Percentiles rank a stretch among this genome's conserved stretches.
Evolutionary conservation across 352 stramenopile genomes (phyloP).

Genomic region (Globisporangium cylindrosporum): DNA sequence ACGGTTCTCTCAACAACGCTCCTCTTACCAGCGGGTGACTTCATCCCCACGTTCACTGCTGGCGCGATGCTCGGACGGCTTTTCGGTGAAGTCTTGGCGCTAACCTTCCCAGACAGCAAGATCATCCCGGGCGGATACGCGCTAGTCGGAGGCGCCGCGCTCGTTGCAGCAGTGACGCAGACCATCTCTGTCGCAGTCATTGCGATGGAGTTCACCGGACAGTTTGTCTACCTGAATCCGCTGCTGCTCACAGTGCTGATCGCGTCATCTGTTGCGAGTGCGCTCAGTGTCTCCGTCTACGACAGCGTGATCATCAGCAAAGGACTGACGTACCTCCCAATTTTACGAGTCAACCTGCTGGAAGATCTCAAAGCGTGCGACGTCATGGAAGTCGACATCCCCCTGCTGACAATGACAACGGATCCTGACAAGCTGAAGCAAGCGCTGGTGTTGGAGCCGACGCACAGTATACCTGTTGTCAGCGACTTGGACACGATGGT

Average conservation of each 20-base stretch:
- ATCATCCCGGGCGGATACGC: constrained; percentile 67
- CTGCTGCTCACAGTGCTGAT: constrained; percentile 52
- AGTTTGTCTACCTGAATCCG: constrained; percentile 68
- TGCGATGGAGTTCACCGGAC: constrained; percentile 63
- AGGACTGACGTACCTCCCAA: constrained; percentile 50
- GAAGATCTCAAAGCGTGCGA: constrained; percentile 43
- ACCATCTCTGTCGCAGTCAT: constrained; percentile 78
- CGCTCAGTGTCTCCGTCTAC: constrained; percentile 59
- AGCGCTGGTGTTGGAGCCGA: constrained; percentile 21
- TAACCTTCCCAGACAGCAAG: constrained; percentile 29
- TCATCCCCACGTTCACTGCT: constrained; percentile 63
- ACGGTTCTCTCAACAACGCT: constrained; percentile 53
- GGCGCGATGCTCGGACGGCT: constrained; percentile 55
- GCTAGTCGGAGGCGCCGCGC: constrained; percentile 54
- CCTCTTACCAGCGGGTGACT: constrained; percentile 52
- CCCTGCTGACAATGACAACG: constrained; percentile 40
- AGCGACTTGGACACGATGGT: constrained; percentile 34
- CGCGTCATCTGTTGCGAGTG: constrained; percentile 43
- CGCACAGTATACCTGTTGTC: constrained; percentile 38
- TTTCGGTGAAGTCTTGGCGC: constrained; percentile 40
- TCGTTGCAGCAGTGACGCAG: constrained; percentile 59
- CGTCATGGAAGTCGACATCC: constrained; percentile 48
- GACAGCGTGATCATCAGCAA: constrained; percentile 59
- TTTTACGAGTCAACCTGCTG: constrained; percentile 47
- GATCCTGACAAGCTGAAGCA: constrained; percentile 23